Evolutionary conservation across 176 grass and related monocot genomes (phyloP), one percentile per base, ranked within the genome.

Genomic region (Thinopyrum elongatum): DNA sequence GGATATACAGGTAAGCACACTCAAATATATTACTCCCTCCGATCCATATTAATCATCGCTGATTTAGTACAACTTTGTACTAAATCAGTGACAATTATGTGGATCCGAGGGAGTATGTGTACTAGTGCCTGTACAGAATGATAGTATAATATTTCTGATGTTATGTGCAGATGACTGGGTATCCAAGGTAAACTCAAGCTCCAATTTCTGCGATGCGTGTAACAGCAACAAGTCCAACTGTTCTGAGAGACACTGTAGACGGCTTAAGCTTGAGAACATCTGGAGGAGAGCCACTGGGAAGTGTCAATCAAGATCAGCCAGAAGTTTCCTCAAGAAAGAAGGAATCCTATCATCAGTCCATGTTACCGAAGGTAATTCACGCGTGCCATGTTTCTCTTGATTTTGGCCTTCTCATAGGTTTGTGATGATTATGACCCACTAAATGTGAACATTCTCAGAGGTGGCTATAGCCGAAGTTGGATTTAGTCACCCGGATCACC

Each of bases 381-480:
- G 25, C 7, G 29, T 84, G 47, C 31, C 27, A 65, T 87, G 29
- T 65, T 35, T 84, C 80, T 67, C 5, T 84, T 78, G 11, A 66
- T 36, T 86, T 86, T 68, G 29, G 36, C 29, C 62, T 76, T 33
- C 36, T 82, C 21, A 26, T 83, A 33, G 14, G 22, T 80, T 88
- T 79, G 30, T 78, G 15, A 64, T 81, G 73, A 82, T 44, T 84
- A 60, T 90, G 79, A 66, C 42, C 61, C 13, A 63, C 6, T 51
- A 29, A 8, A 27, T 81, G 35, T 86, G 60, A 80, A 82, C 72
- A 76, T 94, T 91, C 36, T 68, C 92, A 99, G 97, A 95, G 76
- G 38, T 96, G 76, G 93, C 94, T 16, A 91, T 96, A 90, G 92
- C 92, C 19, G 94, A 99, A 93, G 88, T 99, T 69, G 94, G 94